Percentiles rank a stretch among this genome's conserved stretches.
Evolutionary conservation across 768 basidiomycete species (phyloP).

Genomic region (Ramaria rubella): DNA sequence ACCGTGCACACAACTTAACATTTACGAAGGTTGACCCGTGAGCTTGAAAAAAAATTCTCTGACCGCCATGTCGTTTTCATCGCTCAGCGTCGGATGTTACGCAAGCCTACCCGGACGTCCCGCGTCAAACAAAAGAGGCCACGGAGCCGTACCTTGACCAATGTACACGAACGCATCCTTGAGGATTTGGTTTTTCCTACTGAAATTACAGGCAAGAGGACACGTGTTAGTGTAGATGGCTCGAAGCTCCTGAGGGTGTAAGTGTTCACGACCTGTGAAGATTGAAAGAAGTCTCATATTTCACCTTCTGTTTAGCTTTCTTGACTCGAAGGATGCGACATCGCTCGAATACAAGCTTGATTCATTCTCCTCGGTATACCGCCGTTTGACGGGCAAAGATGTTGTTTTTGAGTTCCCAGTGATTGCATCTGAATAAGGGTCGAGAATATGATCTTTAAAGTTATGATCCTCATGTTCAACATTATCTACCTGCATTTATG

Average conservation of each 20-base stretch:
- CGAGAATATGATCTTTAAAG: slow-evolving; percentile 24
- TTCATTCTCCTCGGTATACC: slow-evolving; percentile 97
- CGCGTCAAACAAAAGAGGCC: slow-evolving; percentile 95
- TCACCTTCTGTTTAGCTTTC: slow-evolving; percentile 55
- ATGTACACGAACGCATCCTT: slow-evolving; percentile 95
- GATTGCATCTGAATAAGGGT: slow-evolving; percentile 58
- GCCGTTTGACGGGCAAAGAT: slow-evolving; percentile 92
- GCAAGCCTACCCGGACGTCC: slow-evolving; percentile 92
- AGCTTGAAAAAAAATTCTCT: slow-evolving; percentile 99
- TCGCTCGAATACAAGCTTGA: slow-evolving; percentile 99
- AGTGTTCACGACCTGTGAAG: slow-evolving; percentile 29
- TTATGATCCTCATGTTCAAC: neutral
- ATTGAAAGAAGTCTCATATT: neutral
- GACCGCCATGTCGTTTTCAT: slow-evolving; percentile 99
- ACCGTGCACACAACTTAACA: neutral
- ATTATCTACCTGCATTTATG: neutral
- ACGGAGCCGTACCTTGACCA: slow-evolving; percentile 92
- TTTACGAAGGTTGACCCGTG: slow-evolving; percentile 77
- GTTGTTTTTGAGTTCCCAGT: slow-evolving; percentile 91
- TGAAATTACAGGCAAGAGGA: slow-evolving; percentile 98
- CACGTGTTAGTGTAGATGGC: slow-evolving; percentile 88
- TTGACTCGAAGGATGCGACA: slow-evolving; percentile 96
- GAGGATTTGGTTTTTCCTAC: slow-evolving; percentile 99
- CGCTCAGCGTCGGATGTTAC: slow-evolving; percentile 96
- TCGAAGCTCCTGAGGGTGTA: slow-evolving; percentile 97